These are phyloP conservation scores for Leucocoprinus birnbaumii DNA, from an alignment of 768 basidiomycete genomes.

Conservation along the genomic window DNA sequence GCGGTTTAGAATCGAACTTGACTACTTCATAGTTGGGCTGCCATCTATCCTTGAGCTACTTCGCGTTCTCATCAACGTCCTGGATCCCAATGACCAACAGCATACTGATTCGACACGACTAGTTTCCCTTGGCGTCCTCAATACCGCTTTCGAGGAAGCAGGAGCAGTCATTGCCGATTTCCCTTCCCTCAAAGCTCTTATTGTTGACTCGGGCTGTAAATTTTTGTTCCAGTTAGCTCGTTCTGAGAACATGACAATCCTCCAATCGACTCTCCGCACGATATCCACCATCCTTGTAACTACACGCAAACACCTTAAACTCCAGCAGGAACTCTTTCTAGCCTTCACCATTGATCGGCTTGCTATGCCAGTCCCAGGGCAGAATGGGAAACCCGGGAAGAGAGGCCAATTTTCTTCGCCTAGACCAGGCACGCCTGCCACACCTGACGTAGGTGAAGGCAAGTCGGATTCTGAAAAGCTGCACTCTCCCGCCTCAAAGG, in stretches of 20 bases:
- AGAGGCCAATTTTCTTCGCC: constrained; percentile 39
- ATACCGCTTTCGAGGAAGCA: constrained; percentile 83
- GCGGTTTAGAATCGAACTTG: not conserved
- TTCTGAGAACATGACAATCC: constrained; percentile 78
- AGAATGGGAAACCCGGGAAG: constrained; percentile 22
- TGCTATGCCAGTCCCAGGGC: constrained; percentile 49
- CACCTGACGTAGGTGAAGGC: constrained; percentile 36
- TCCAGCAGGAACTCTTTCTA: constrained; percentile 94
- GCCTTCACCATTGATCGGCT: constrained; percentile 93
- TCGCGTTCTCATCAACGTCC: constrained; percentile 90
- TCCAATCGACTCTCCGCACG: constrained; percentile 79
- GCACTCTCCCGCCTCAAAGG: constrained; percentile 45
- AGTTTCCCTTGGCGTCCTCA: constrained; percentile 83
- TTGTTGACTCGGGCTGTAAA: constrained; percentile 91
- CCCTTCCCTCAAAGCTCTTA: constrained; percentile 71
- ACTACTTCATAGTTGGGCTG: constrained; percentile 63
- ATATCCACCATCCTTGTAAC: constrained; percentile 88
- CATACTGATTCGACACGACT: constrained; percentile 96
- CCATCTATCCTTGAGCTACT: constrained; percentile 91
- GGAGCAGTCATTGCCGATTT: constrained; percentile 75
- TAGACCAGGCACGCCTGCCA: constrained; percentile 47
- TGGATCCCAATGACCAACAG: constrained; percentile 91
- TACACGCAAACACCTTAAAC: constrained; percentile 80
- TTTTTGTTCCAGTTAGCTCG: constrained; percentile 96
- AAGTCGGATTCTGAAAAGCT: constrained; percentile 43